Base-by-base conservation (phyloP, 2,329 filamentous ascomycete genomes). In the Ophiosphaerella narmari region DNA sequence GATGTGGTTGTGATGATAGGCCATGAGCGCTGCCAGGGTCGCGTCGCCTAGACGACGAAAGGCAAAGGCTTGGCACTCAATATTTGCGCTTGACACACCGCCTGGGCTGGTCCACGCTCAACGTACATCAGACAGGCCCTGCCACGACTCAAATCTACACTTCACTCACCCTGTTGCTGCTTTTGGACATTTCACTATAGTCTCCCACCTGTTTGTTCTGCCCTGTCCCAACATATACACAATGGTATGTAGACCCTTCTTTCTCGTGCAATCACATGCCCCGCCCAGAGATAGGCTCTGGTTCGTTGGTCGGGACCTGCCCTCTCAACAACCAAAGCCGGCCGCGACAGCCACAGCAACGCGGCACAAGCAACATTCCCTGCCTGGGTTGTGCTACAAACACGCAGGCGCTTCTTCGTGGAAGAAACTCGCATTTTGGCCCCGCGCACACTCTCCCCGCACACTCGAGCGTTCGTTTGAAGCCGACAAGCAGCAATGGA, bases 401-500 rank as follows among this genome's bases (percentile, higher is more conserved):
- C 39, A 48, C 42, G 41, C 26, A 29, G 26, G 26, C 26, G 11
- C 26, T 9, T 11, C 11, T 29, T 29, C 26, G 4, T 4, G 4
- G 18, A 21, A 29, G 26, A 29, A 45, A 33, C 21, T 40, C 32
- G n/a, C 16, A 13, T 38, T 45, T 45, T 38, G 32, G 32, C 43
- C 29, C 18, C 29, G 21, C 36, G 16, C 16, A 18, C 16, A 21
- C 12, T 21, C 6, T 46, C 43, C 48, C 33, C 32, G 39, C 40
- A 32, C 39, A 40, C 48, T 31, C 12, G 14, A 50, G 54, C 48
- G 41, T 48, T 39, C 45, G 36, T 40, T 38, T 40, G 42, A 23
- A 31, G 38, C 7, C 14, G 43, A 47, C 57, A 59, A 56, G 45
- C 58, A 65, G 55, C 58, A 50, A 71, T 72, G 67, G 61, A 70